Conservation (phyloP, 148 eudicot genomes). For the Chenopodium suecicum region DNA sequence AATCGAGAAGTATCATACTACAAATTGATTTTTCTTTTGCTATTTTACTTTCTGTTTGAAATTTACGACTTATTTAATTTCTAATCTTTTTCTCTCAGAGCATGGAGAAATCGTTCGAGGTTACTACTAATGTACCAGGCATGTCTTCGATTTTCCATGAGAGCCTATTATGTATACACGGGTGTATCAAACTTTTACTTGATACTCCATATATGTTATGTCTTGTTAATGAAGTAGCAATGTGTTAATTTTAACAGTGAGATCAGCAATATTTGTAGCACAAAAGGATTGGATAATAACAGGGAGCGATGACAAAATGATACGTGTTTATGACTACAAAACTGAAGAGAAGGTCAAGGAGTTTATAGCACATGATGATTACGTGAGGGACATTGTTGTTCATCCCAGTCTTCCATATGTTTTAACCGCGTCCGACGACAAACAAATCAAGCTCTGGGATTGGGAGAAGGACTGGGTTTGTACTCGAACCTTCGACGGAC, state of each 20-base stretch:
- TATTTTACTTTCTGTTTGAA: neutral
- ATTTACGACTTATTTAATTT: neutral
- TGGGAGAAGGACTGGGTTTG: slow-evolving; percentile 90
- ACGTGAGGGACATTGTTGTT: slow-evolving; percentile 67
- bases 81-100: slow-evolving; percentile 36
- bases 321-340: slow-evolving; percentile 28
- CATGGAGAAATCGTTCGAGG: slow-evolving; percentile 66
- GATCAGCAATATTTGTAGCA: slow-evolving; percentile 41
- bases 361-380: slow-evolving; percentile 44
- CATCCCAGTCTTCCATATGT: slow-evolving; percentile 79
- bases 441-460: slow-evolving; percentile 84
- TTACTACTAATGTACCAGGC: slow-evolving; percentile 64
- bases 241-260: slow-evolving; percentile 27
- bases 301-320: slow-evolving; percentile 41
- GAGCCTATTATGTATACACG: no score
- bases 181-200: no score
- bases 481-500: slow-evolving; percentile 73
- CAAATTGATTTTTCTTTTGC: neutral
- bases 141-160: neutral
- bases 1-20: neutral
- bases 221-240: no score
- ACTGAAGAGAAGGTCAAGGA: slow-evolving; percentile 31
- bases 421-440: slow-evolving; percentile 75
- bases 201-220: no score
- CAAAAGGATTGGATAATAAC: slow-evolving; percentile 41